These are phyloP conservation scores for Puccinia sorghi DNA, from an alignment of 1,284 basidiomycete species.

Conservation along the genomic window DNA sequence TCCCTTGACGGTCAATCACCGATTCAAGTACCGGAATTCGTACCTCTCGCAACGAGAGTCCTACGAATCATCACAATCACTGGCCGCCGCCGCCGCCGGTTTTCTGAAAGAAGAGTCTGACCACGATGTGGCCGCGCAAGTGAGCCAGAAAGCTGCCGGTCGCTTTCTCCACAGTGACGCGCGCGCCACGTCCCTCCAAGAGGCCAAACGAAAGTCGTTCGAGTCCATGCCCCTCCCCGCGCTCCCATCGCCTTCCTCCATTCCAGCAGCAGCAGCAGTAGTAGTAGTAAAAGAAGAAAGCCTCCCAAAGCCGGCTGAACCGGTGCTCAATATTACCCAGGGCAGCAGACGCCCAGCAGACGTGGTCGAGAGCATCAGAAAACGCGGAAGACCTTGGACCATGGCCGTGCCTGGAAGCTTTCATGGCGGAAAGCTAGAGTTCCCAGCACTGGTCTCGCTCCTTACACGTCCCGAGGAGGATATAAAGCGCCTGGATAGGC, in stretches of 20 bases:
- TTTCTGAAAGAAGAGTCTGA: neutral
- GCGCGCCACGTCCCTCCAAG: neutral
- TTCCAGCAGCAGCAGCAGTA: no score
- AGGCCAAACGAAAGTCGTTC: slow-evolving; percentile 12
- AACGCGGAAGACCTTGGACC: slow-evolving; percentile 2
- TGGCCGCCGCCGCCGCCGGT: neutral
- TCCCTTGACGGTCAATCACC: neutral
- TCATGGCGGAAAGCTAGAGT: neutral
- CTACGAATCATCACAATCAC: neutral
- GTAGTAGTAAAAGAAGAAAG: no score
- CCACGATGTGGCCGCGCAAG: neutral
- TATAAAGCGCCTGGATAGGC: neutral
- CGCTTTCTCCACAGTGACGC: neutral
- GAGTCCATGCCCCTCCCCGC: slow-evolving; percentile 7
- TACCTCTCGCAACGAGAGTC: neutral
- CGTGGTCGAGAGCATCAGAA: neutral
- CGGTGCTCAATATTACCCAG: neutral
- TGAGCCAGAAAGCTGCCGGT: neutral
- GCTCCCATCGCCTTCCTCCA: neutral
- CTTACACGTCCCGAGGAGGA: no score
- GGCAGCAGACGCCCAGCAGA: neutral
- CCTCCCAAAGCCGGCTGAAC: neutral
- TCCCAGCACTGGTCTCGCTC: neutral
- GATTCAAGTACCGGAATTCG: neutral
- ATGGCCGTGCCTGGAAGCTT: neutral